A percentile compares a stretch with the other conserved stretches of the same genome.
phyloP scores from a whole-genome alignment of 768 basidiomycete genomes.

The Mycena floridula region DNA sequence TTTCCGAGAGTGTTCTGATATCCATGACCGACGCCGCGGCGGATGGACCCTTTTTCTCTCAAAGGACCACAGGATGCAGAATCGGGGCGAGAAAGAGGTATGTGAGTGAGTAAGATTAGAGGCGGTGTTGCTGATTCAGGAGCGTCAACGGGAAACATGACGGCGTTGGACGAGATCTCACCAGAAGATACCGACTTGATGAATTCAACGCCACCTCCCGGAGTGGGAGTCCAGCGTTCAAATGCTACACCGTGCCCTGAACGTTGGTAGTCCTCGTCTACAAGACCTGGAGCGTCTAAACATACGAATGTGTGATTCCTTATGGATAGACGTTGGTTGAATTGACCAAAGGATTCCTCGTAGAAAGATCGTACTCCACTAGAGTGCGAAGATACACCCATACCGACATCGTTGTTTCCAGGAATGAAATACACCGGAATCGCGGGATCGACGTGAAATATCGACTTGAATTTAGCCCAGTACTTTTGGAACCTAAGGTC shows the following conservation, averaged over 20 bases:
- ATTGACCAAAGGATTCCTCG: constrained; percentile 55
- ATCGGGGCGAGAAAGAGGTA: constrained; percentile 76
- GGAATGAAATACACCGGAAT: constrained; percentile 53
- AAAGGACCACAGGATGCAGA: constrained; percentile 70
- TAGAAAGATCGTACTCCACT: constrained; percentile 55
- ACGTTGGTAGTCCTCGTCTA: constrained; percentile 76
- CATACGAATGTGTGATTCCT: constrained; percentile 69
- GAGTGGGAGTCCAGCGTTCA: constrained; percentile 48
- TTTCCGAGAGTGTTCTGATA: constrained; percentile 82
- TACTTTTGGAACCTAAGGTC: constrained; percentile 54
- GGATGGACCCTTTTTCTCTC: constrained; percentile 68
- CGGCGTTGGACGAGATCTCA: not conserved
- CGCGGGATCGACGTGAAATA: constrained; percentile 41
- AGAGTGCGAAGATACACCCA: constrained; percentile 50
- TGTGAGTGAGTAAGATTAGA: constrained; percentile 74
- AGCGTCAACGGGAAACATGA: not conserved
- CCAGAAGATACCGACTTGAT: constrained; percentile 44
- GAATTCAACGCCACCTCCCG: constrained; percentile 54
- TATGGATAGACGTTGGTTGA: constrained; percentile 56
- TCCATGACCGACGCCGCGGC: constrained; percentile 70
- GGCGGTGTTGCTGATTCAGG: constrained; percentile 24
- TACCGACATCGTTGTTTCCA: constrained; percentile 80
- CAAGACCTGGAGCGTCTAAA: constrained; percentile 71
- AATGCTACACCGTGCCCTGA: constrained; percentile 43
- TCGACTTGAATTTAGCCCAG: constrained; percentile 51